Evolutionary conservation across 345 rosid species (phyloP).

Genomic region (Acer negundo): DNA sequence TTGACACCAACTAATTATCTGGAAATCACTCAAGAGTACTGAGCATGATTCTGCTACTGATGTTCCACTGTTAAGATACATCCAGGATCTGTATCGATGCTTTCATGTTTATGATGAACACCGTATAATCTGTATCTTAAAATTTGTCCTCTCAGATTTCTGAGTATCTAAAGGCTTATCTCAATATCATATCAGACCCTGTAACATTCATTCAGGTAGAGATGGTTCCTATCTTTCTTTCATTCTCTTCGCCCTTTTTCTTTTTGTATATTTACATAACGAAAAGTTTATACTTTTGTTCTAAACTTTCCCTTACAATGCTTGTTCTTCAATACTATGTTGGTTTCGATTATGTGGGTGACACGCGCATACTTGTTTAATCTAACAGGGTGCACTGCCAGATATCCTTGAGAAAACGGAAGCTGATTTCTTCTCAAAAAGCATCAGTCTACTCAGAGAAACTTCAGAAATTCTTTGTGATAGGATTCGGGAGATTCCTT

Average conservation of each 20-base stretch:
- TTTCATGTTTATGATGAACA: conserved; percentile 7
- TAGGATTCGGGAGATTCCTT: conserved; percentile 45
- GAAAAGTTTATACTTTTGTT: not conserved
- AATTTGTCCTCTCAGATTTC: conserved; percentile 23
- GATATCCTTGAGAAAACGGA: conserved; percentile 41
- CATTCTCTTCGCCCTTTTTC: not conserved
- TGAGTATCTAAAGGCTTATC: conserved; percentile 18
- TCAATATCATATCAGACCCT: conserved; percentile 35
- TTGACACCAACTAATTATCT: conserved; percentile 11
- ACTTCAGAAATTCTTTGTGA: conserved; percentile 40
- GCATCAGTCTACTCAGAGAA: conserved; percentile 28
- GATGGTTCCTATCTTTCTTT: not conserved
- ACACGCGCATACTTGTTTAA: not conserved
- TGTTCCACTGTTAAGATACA: not conserved
- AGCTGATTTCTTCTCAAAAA: conserved; percentile 42
- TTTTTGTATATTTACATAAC: not conserved
- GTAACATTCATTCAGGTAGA: conserved; percentile 60
- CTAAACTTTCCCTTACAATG: too few species aligned
- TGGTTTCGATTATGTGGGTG: not conserved
- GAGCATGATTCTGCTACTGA: too few species aligned
- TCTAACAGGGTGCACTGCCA: conserved; percentile 46
- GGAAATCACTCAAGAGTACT: too few species aligned
- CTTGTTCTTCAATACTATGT: not conserved
- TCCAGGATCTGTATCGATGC: not conserved
- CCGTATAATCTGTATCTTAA: conserved; percentile 16